Base-by-base conservation (phyloP, 192 early-diverging fungal genomes). In the Lobosporangium transversale region DNA sequence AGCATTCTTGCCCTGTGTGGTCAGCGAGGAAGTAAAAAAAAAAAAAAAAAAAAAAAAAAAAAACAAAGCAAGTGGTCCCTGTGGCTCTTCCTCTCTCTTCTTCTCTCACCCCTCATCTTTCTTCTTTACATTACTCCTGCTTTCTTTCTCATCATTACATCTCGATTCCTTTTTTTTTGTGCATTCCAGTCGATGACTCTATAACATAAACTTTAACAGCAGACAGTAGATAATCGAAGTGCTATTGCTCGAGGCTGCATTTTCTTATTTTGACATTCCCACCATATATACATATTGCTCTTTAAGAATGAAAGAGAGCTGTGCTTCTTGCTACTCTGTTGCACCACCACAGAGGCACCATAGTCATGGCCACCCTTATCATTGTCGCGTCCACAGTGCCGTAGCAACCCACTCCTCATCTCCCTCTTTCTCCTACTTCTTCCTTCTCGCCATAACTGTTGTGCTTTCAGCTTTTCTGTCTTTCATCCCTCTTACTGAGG, bases 401-500 rank as follows among this genome's bases (percentile, higher is more conserved):
- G 42, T 17, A 43, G 1, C 42, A 17, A 43, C 12, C n/a, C 37
- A 40, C 37, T 40, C 37, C 37, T 40, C 37, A 7, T 40, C 37
- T 14, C 14, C 37, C 37, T 40, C 37, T 14, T 40, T 14, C 37
- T 40, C 37, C 37, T 40, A 14, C 37, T 14, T 40, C 37, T 40
- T 40, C 37, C 37, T 40, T 40, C 8, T 14, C 8, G 37, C 37
- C 37, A 7, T 14, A 40, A 7, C 7, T 7, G 37, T 40, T 7
- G 8, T 40, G 37, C 8, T 14, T 40, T 14, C 7, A 14, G 37
- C 37, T 10, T 14, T 14, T 14, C 8, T 40, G 37, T 20, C 30
- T n/a, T n/a, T 48, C 53, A n/a, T 40, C 21, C 45, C 17, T 20
- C 53, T 62, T 27, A 10, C 62, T 17, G 21, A 61, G 29, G 43